Conservation (phyloP, 306 rosid genomes). For the Medicago lupulina region DNA sequence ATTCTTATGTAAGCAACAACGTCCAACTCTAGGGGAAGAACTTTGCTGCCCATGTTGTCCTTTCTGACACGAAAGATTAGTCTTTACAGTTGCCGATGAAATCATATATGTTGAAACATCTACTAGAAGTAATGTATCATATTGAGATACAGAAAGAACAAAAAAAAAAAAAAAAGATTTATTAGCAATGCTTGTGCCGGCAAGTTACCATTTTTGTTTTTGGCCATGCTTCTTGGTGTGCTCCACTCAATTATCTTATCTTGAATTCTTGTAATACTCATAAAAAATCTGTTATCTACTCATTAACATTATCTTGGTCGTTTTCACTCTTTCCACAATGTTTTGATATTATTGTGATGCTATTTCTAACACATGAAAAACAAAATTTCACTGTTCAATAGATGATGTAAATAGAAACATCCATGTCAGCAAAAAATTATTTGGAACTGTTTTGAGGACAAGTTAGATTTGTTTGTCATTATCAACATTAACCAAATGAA, state of each 20-base stretch:
- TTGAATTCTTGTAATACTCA: conserved; percentile 3
- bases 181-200: conserved; percentile 28
- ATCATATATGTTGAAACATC: neutral
- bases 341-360: neutral
- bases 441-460: neutral
- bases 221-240: conserved; percentile 19
- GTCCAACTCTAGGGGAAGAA: neutral
- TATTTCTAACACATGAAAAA: too few species aligned
- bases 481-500: conserved; percentile 19
- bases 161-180: conserved; percentile 4
- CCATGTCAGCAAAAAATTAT: neutral
- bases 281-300: neutral
- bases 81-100: neutral
- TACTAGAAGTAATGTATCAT: conserved; percentile 8
- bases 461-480: conserved; percentile 18
- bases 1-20: neutral
- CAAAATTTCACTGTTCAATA: conserved; percentile 1
- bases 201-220: conserved; percentile 30
- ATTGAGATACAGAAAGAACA: neutral
- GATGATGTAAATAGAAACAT: neutral
- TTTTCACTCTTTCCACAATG: neutral
- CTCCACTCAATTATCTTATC: conserved; percentile 4
- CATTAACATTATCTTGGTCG: neutral
- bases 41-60: neutral
- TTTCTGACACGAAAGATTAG: neutral